Base-by-base conservation (phyloP, 768 basidiomycete species). In the Phlebiopsis flavidoalba region DNA sequence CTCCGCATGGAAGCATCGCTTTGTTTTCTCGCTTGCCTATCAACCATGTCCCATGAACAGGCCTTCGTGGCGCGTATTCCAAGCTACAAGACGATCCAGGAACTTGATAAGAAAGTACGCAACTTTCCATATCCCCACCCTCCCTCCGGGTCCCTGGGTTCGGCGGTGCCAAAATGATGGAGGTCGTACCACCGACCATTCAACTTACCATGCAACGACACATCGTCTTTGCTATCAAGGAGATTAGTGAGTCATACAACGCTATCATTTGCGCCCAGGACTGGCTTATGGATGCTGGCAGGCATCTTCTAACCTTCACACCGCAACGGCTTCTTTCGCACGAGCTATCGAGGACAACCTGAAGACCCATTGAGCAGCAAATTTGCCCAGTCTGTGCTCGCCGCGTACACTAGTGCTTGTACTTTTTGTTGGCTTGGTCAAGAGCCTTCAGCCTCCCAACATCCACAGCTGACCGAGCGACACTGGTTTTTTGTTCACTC, bases 271-370 rank as follows among this genome's bases (percentile, higher is more conserved):
- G 12, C 8, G 21, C 26, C 50, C n/a, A 21, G 43, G 17, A 40
- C 36, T 47, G 12, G 24, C 33, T 52, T 4, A 54, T 19, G 22
- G 19, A 12, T 37, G 6, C 0, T 10, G 24, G n/a, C 62, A 87
- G 86, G 83, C 12, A 70, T 88, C 31, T 87, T 89, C 66, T 88
- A 88, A 65, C 84, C n/a, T n/a, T 89, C 79, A n/a, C 87, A 89
- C 71, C 80, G 87, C 52, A n/a, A n/a, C n/a, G 86, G 86, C 6
- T 89, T 85, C 75, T 89, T n/a, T 89, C 67, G 87, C 86, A 0
- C 82, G 83, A 59, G 86, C 87, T 0, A 70, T 89, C 58, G 84
- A 86, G 65, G 86, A 87, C 62, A 79, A 71, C 82, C 85, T 0
- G 73, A 70, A 7, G 87, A 89, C 69, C 86, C 86, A 5, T 82